Percentiles rank a stretch among this genome's conserved stretches.
These are phyloP conservation scores for Neltuma alba DNA, from an alignment of 306 rosid species.

Conservation along the genomic window DNA sequence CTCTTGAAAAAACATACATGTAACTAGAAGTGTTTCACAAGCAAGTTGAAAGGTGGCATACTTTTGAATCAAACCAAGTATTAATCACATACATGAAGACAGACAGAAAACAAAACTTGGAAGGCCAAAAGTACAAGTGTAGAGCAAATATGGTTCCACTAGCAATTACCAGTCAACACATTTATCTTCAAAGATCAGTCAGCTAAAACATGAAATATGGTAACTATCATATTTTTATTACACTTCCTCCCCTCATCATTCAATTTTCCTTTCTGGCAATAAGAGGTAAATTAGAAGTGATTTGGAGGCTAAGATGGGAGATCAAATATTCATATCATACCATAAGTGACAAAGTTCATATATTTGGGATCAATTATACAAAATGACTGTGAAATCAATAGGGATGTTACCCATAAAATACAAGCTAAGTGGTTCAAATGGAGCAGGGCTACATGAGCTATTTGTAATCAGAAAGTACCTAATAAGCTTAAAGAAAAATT, in stretches of 20 bases:
- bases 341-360: too few relatives aligned
- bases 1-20: constrained; percentile 39
- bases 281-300: too few relatives aligned
- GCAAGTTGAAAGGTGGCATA: constrained; percentile 31
- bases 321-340: too few relatives aligned
- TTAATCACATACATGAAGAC: constrained; percentile 13
- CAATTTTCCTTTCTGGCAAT: too few relatives aligned
- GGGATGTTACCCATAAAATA: too few relatives aligned
- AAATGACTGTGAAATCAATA: too few relatives aligned
- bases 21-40: constrained; percentile 32
- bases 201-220: constrained; percentile 12
- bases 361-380: too few relatives aligned
- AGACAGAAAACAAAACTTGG: neutral
- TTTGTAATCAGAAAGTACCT: too few relatives aligned
- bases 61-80: constrained; percentile 12
- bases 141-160: neutral
- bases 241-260: neutral
- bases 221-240: neutral
- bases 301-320: too few relatives aligned
- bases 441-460: too few relatives aligned
- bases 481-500: too few relatives aligned
- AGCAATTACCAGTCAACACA: constrained; percentile 26
- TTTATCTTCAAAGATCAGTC: neutral
- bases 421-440: too few relatives aligned
- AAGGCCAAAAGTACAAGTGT: constrained; percentile 5